phyloP scores from a whole-genome alignment of 2,329 filamentous ascomycete genomes.

The Alternaria conjuncta region DNA sequence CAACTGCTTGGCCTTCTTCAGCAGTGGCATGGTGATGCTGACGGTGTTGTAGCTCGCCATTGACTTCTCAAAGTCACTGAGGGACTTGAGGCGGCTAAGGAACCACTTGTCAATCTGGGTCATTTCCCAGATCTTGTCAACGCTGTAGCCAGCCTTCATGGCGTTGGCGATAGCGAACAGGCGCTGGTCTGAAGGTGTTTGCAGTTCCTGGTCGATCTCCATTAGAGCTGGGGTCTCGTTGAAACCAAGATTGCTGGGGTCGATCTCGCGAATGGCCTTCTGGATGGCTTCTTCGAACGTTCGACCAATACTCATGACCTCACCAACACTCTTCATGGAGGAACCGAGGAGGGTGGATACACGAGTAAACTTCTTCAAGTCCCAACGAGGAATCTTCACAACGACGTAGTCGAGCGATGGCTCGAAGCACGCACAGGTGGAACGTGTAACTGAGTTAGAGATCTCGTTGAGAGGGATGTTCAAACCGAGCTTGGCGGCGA shows the following conservation, averaged over 20 bases:
- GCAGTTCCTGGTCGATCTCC: slow-evolving; percentile 94
- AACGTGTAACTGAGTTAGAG: slow-evolving; percentile 92
- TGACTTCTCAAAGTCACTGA: slow-evolving; percentile 85
- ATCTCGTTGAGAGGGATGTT: slow-evolving; percentile 96
- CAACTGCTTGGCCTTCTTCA: slow-evolving; percentile 87
- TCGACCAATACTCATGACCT: slow-evolving; percentile 97
- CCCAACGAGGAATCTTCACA: slow-evolving; percentile 98
- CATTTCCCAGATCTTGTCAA: slow-evolving; percentile 97
- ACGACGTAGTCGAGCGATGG: slow-evolving; percentile 97
- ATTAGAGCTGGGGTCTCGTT: slow-evolving; percentile 84
- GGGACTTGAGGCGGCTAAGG: slow-evolving; percentile 84
- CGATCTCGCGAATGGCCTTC: slow-evolving; percentile 94
- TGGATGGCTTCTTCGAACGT: slow-evolving; percentile 99
- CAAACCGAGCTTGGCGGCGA: slow-evolving; percentile 94
- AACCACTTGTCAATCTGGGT: slow-evolving; percentile 99
- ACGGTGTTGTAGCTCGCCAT: slow-evolving; percentile 76
- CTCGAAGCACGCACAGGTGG: slow-evolving; percentile 97
- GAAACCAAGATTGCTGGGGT: slow-evolving; percentile 95
- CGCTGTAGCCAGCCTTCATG: slow-evolving; percentile 91
- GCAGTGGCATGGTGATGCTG: slow-evolving; percentile 66
- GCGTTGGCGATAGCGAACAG: slow-evolving; percentile 98
- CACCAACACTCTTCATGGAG: slow-evolving; percentile 99
- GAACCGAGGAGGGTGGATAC: slow-evolving; percentile 95
- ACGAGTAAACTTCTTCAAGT: slow-evolving; percentile 97
- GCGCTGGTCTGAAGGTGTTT: slow-evolving; percentile 96